Conservation (phyloP, 441 rosid genomes). For the Erodium trifolium region DNA sequence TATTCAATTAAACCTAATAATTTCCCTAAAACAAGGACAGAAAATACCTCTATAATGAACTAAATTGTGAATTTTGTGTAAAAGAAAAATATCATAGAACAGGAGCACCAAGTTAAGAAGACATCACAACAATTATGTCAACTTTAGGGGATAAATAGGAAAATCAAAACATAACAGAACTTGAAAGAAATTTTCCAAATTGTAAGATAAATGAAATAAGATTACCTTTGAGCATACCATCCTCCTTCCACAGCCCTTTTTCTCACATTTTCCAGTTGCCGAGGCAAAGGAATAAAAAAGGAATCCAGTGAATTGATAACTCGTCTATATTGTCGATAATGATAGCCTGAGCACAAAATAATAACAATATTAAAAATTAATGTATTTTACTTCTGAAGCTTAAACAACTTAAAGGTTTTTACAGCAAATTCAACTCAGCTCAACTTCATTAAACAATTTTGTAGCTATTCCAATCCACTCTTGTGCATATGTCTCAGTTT, state of each 20-base stretch:
- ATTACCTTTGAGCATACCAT: constrained; percentile 36
- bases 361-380: neutral
- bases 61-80: neutral
- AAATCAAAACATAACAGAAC: too few species aligned
- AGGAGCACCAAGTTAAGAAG: neutral
- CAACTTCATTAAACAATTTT: neutral
- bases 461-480: neutral
- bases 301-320: constrained; percentile 18
- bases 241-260: constrained; percentile 17
- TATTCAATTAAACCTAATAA: neutral
- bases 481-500: neutral
- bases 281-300: constrained; percentile 21
- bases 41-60: neutral
- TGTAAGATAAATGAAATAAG: neutral
- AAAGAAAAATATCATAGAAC: neutral
- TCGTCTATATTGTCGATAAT: constrained; percentile 17
- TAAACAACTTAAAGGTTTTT: neutral
- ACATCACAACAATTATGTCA: neutral
- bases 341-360: constrained; percentile 27
- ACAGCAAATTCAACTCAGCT: neutral
- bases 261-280: constrained; percentile 14
- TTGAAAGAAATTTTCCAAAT: neutral
- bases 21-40: neutral
- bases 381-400: neutral
- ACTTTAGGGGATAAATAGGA: too few species aligned